phyloP scores from a whole-genome alignment of 805 yeast species.

The Clavispora vitiphila region DNA sequence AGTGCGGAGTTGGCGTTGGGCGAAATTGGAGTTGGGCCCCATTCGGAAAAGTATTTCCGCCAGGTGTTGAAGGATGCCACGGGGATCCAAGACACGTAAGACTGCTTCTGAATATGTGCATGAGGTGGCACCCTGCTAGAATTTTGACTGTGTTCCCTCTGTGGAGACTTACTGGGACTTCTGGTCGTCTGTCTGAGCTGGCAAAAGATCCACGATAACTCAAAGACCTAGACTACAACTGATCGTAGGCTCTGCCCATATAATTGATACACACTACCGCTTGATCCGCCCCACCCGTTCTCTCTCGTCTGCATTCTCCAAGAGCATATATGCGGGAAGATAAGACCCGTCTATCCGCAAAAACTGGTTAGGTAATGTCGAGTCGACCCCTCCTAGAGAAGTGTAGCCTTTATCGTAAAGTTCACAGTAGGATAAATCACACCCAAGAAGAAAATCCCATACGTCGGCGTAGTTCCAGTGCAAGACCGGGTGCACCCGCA shows the following conservation, averaged over 20 bases:
- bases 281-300: slow-evolving; percentile 35
- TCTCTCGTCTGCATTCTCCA: slow-evolving; percentile 58
- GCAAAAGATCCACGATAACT: no score
- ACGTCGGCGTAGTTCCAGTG: slow-evolving; percentile 82
- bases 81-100: background rate
- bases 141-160: no score
- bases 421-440: slow-evolving; percentile 62
- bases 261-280: background rate
- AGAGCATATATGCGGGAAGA: slow-evolving; percentile 55
- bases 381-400: slow-evolving; percentile 74
- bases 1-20: slow-evolving; percentile 77
- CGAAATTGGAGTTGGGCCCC: slow-evolving; percentile 78
- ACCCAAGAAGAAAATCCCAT: slow-evolving; percentile 72
- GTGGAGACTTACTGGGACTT: no score
- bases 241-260: no score
- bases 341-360: slow-evolving; percentile 25
- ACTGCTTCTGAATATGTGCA: no score
- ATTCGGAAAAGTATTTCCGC: slow-evolving; percentile 41
- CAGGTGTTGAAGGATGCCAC: slow-evolving; percentile 9
- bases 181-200: no score
- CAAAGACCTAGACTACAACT: no score
- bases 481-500: slow-evolving; percentile 80
- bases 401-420: slow-evolving; percentile 85
- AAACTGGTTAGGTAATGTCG: slow-evolving; percentile 70
- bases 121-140: no score